phyloP scores from a whole-genome alignment of 495 filamentous ascomycete genomes.

The Copromyces sp. region DNA sequence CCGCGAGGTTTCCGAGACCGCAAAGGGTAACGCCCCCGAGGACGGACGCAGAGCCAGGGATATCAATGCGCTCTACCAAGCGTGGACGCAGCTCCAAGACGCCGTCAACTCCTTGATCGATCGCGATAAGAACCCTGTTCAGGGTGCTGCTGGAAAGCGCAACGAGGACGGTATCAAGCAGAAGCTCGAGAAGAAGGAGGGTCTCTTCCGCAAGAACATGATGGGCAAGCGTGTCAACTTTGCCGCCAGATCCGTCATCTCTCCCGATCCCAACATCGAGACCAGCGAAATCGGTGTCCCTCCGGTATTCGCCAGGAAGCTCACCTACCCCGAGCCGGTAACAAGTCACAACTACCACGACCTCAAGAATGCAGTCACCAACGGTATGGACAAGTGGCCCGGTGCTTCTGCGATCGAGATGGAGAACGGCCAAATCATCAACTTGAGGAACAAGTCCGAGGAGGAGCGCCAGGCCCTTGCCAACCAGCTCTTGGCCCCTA shows the following conservation, averaged over 20 bases:
- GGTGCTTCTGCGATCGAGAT: slow-evolving; percentile 92
- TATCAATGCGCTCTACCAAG: slow-evolving; percentile 36
- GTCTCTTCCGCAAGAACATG: slow-evolving; percentile 98
- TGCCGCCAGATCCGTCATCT: slow-evolving; percentile 94
- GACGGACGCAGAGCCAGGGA: slow-evolving; percentile 31
- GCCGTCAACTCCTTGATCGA: slow-evolving; percentile 86
- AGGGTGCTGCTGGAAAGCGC: slow-evolving; percentile 57
- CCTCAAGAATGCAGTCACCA: slow-evolving; percentile 91
- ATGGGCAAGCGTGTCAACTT: slow-evolving; percentile 99
- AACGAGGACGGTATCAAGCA: slow-evolving; percentile 91
- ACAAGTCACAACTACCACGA: slow-evolving; percentile 95
- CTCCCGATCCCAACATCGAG: slow-evolving; percentile 96
- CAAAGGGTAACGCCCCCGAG: slow-evolving; percentile 29
- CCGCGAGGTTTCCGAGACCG: slow-evolving; percentile 46
- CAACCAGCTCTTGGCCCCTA: slow-evolving; percentile 86
- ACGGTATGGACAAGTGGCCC: slow-evolving; percentile 88
- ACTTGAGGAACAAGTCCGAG: slow-evolving; percentile 69
- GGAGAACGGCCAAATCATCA: slow-evolving; percentile 85
- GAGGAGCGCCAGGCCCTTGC: slow-evolving; percentile 81
- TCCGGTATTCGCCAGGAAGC: slow-evolving; percentile 87
- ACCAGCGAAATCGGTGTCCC: slow-evolving; percentile 98
- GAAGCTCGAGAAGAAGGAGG: slow-evolving; percentile 96
- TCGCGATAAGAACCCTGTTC: slow-evolving; percentile 67
- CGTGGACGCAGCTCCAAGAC: slow-evolving; percentile 77
- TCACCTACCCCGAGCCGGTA: slow-evolving; percentile 95